phyloP scores from a whole-genome alignment of 1,284 basidiomycete genomes.

The Neolentinus lepideus region DNA sequence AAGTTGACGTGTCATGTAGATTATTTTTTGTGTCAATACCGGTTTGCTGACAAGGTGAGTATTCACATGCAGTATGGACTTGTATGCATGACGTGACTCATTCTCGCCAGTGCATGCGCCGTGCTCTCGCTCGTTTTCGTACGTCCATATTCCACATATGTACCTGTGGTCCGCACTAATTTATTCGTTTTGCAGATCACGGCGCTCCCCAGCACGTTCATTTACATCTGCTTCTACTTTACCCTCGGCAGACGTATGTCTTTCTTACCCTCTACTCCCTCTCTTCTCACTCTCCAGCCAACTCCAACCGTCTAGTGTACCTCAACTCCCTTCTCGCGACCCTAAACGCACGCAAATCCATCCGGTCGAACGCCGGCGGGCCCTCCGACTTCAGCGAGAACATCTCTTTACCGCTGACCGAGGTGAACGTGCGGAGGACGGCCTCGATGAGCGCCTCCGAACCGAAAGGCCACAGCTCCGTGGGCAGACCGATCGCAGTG shows the following conservation, averaged over 20 bases:
- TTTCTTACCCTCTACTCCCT: background rate
- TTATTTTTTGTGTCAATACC: conserved; percentile 47
- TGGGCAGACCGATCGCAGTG: too few relatives aligned
- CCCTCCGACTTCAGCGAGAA: background rate
- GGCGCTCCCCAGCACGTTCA: conserved; percentile 36
- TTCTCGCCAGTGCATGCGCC: conserved; percentile 34
- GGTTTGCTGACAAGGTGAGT: conserved; percentile 38
- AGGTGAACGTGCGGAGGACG: background rate
- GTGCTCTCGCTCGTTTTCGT: conserved; percentile 47
- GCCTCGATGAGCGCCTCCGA: too few relatives aligned
- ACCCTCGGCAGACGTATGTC: conserved; percentile 41
- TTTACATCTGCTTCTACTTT: conserved; percentile 55
- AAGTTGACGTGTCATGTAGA: conserved; percentile 22
- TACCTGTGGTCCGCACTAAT: background rate
- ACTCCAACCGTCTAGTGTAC: conserved; percentile 30
- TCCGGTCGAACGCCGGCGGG: background rate
- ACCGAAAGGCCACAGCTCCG: too few relatives aligned
- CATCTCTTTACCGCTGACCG: background rate
- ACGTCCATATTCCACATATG: conserved; percentile 12
- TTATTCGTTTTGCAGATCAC: conserved; percentile 30
- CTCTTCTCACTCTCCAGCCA: conserved; percentile 4
- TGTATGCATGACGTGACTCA: background rate
- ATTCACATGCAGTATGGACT: background rate
- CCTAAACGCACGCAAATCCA: conserved; percentile 4
- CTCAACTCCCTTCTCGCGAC: conserved; percentile 49